Base-by-base conservation (phyloP, 2,329 filamentous ascomycete species). In the Pestalotiopsis sp. region DNA sequence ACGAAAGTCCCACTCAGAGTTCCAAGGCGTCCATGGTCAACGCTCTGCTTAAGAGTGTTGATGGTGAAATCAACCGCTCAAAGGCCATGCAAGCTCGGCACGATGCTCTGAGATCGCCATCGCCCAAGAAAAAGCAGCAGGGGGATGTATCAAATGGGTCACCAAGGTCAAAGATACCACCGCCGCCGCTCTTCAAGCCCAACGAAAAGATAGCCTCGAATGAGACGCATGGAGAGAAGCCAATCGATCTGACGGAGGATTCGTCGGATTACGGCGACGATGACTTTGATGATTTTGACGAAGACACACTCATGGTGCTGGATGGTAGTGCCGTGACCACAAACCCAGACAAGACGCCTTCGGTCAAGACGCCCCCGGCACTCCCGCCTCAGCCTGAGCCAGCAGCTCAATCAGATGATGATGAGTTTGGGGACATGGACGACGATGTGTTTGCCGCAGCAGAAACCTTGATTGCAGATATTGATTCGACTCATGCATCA, bases 11-110 rank as follows among this genome's bases (percentile, higher is more conserved):
- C 80, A 71, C 83, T 84, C 68, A 85, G 38, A 82, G 82, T 4
- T 87, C 86, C 2, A 90, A 90, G 71, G 84, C 85, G 0, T 87
- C 84, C 3, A 82, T 89, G 74, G 85, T 89, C n/a, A 87, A 85
- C 45, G 88, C 89, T 17, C 80, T 95, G 66, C 81, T 95, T 23
- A 87, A 93, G 74, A 91, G 88, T 65, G 91, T 94, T 65, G 84
- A 83, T 65, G 84, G 81, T 68, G 86, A 86, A 72, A 84, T 88
- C 61, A 83, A 83, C 66, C 83, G 81, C 58, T 81, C 81, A 3
- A 81, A 78, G 56, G 76, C 78, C 5, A 75, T 75, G 0, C 76
- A 79, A 67, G 72, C 72, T 4, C 76, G 69, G n/a, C 75, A 78
- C 25, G 72, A 76, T 17, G 72, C 74, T 3, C 68, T 74, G 41